Base-by-base conservation (phyloP, 768 basidiomycete genomes). In the Calocera viscosa region DNA sequence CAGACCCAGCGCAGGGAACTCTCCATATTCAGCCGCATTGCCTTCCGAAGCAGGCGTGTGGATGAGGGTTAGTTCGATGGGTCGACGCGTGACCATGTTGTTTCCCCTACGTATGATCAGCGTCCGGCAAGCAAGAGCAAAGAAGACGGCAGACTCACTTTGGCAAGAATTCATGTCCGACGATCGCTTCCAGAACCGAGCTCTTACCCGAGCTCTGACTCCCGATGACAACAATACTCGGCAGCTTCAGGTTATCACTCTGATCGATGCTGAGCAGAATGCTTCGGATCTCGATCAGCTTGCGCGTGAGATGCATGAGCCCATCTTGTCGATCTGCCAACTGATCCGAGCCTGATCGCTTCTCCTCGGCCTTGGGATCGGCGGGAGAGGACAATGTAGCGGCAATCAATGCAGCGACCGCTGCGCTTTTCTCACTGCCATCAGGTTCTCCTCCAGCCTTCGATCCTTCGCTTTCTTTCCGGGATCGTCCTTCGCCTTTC, bases 131-230 rank as follows among this genome's bases (percentile, higher is more conserved):
- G 26, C 10, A 32, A 39, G 40, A 47, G 39, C 39, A 43, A 11
- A 34, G 14, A 28, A 14, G 63, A 40, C 24, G 28, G 1, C n/a
- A 1, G 2, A 82, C 92, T 70, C 73, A 97, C 95, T 99, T 99
- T 26, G 96, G 96, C 38, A 99, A 79, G 75, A 99, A 99, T 76
- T 98, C 93, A 67, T 96, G 92, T 0, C 96, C 96, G 32, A 99
- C 96, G 68, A 99, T 90, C 3, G 96, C 89, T 76, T 99, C 96
- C 68, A 99, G 78, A 0, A 99, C 96, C 30, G 92, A 94, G 72
- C 94, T 97, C 81, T 99, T 99, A 12, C 96, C 96, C 1, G 92
- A 94, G 76, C 94, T 96, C 79, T 99, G 96, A 75, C 92, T 95
- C 12, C 96, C 96, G 69, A 99, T 90, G 60, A 98, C 96, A 47